Percentiles rank a stretch among this genome's conserved stretches.
Evolutionary conservation across 768 basidiomycete genomes (phyloP).

Genomic region (Boletellus emodensis): DNA sequence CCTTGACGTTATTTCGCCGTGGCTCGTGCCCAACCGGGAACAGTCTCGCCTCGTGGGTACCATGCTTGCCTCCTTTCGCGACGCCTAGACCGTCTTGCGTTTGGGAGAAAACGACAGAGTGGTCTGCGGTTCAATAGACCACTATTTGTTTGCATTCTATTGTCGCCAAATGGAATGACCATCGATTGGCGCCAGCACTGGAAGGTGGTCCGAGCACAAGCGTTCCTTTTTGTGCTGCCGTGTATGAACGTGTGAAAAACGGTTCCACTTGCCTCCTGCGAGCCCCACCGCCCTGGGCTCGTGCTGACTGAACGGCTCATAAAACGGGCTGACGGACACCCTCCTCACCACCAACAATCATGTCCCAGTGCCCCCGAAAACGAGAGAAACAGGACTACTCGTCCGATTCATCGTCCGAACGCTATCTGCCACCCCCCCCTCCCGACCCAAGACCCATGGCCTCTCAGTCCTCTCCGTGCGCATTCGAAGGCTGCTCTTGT

Average conservation of each 20-base stretch:
- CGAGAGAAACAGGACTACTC: background rate
- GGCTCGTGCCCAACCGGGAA: too few relatives aligned
- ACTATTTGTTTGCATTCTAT: too few relatives aligned
- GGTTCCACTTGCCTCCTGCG: background rate
- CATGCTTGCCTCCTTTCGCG: too few relatives aligned
- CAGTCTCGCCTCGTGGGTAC: too few relatives aligned
- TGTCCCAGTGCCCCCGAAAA: background rate
- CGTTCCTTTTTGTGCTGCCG: background rate
- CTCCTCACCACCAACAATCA: background rate
- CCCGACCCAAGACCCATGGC: background rate
- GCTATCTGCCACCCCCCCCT: background rate
- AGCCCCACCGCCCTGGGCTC: background rate
- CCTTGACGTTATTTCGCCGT: too few relatives aligned
- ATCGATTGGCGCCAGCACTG: too few relatives aligned
- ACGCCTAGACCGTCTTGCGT: too few relatives aligned
- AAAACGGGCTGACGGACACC: too few relatives aligned
- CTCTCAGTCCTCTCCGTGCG: constrained; percentile 3
- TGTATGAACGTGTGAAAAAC: background rate
- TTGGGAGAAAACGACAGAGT: too few relatives aligned
- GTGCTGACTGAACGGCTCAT: background rate
- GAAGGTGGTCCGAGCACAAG: constrained; percentile 1
- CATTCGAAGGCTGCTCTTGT: background rate
- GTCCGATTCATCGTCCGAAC: background rate
- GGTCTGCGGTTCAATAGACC: too few relatives aligned
- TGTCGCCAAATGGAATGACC: too few relatives aligned